These are phyloP conservation scores for Boletus speciosus DNA, from an alignment of 768 basidiomycete species.

Conservation along the genomic window DNA sequence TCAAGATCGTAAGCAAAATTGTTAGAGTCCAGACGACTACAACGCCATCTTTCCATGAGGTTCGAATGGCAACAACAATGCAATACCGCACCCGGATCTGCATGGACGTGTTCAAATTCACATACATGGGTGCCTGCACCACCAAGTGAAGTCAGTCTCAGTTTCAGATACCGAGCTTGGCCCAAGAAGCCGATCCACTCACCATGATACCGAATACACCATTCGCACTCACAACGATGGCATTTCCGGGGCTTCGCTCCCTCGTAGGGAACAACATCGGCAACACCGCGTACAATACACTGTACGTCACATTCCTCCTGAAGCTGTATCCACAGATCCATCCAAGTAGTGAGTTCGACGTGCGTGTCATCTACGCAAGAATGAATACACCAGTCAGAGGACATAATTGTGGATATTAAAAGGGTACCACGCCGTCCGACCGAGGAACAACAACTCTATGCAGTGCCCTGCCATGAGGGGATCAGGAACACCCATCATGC, in stretches of 20 bases:
- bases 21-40: too few species aligned
- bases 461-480: slow-evolving; percentile 5
- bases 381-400: slow-evolving; percentile 55
- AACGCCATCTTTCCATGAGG: too few species aligned
- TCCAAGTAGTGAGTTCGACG: slow-evolving; percentile 48
- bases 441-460: slow-evolving; percentile 48
- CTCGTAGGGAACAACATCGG: slow-evolving; percentile 49
- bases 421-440: slow-evolving; percentile 57
- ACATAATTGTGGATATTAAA: slow-evolving; percentile 45
- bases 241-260: slow-evolving; percentile 47
- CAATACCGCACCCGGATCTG: slow-evolving; percentile 11
- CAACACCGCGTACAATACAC: slow-evolving; percentile 40
- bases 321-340: slow-evolving; percentile 63
- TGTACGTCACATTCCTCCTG: slow-evolving; percentile 56
- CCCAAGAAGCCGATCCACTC: slow-evolving; percentile 8
- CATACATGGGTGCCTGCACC: not conserved
- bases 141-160: not conserved
- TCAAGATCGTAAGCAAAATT: too few species aligned
- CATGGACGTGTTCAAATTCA: slow-evolving; percentile 43
- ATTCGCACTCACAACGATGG: slow-evolving; percentile 48
- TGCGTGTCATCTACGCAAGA: slow-evolving; percentile 50
- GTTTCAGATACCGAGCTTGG: too few species aligned
- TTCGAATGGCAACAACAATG: too few species aligned
- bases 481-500: slow-evolving; percentile 55
- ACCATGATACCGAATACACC: slow-evolving; percentile 60